Conservation (phyloP, 1,139 yeast genomes). For the Yamadazyma conglobata region DNA sequence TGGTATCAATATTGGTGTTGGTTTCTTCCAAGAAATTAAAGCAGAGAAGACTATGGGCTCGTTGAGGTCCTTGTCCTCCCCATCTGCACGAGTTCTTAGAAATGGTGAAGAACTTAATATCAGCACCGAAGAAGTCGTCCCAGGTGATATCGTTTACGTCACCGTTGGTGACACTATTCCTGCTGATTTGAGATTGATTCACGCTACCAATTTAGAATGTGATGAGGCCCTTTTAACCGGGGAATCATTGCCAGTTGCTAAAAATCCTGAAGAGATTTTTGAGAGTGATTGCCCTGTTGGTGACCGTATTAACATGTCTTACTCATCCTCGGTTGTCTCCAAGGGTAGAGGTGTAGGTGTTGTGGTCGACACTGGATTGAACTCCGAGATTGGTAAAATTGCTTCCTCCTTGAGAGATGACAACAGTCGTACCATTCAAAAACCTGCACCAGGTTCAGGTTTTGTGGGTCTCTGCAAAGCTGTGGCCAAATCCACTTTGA, state of each 20-base stretch:
- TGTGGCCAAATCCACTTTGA: conserved; percentile 27
- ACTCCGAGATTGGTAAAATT: conserved; percentile 75
- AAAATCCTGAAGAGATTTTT: conserved; percentile 30
- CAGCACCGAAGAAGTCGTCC: conserved; percentile 70
- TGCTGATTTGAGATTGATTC: conserved; percentile 66
- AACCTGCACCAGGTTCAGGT: conserved; percentile 18
- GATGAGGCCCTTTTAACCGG: conserved; percentile 82
- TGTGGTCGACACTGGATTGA: conserved; percentile 62
- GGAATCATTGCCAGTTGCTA: conserved; percentile 73
- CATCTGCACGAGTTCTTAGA: conserved; percentile 70
- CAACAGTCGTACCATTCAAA: conserved; percentile 11
- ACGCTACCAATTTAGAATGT: conserved; percentile 66
- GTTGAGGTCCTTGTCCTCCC: conserved; percentile 63
- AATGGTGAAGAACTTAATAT: conserved; percentile 58
- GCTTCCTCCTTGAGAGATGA: conserved; percentile 54
- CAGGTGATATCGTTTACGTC: conserved; percentile 68
- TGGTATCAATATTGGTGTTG: conserved; percentile 61
- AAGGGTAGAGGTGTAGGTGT: conserved; percentile 78
- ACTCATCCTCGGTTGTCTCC: conserved; percentile 65
- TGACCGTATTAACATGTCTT: conserved; percentile 72
- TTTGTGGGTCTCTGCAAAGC: conserved; percentile 32
- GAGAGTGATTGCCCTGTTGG: conserved; percentile 52
- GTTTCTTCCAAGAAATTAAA: conserved; percentile 65
- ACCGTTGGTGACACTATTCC: conserved; percentile 79
- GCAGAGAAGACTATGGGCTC: conserved; percentile 85